phyloP scores from a whole-genome alignment of 148 eudicot genomes.

The Rhododendron ovatum region DNA sequence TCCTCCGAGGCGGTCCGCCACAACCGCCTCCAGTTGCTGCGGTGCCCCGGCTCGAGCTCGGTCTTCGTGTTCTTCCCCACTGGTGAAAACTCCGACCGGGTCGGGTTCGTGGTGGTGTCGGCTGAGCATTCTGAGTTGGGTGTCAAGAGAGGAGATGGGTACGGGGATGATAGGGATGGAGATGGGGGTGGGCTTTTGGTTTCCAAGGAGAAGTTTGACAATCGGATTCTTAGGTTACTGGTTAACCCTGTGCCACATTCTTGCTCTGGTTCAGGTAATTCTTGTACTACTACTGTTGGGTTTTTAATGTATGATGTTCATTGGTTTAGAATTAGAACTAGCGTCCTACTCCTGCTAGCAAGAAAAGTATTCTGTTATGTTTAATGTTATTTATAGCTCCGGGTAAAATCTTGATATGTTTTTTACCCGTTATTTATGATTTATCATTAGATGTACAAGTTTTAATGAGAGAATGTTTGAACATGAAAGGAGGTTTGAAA shows the following conservation, averaged over 20 bases:
- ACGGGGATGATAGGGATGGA: slow-evolving; percentile 2
- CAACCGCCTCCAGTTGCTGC: slow-evolving; percentile 51
- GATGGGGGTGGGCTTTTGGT: slow-evolving; percentile 18
- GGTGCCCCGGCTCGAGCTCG: slow-evolving; percentile 22
- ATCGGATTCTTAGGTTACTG: slow-evolving; percentile 40
- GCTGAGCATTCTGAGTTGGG: slow-evolving; percentile 22
- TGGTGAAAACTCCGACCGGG: slow-evolving; percentile 51
- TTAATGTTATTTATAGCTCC: no score
- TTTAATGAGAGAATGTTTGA: no score
- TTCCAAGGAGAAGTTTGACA: slow-evolving; percentile 23
- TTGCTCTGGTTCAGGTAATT: slow-evolving; percentile 5
- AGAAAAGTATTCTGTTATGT: no score
- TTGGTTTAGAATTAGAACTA: no score
- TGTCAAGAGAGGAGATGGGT: slow-evolving; percentile 11
- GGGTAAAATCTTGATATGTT: no score
- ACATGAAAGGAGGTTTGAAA: no score
- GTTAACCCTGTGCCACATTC: slow-evolving; percentile 33
- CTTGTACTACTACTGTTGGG: slow-evolving; percentile 37
- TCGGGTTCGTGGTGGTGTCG: slow-evolving; percentile 43
- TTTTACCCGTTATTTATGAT: no score
- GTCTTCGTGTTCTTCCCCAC: slow-evolving; percentile 56
- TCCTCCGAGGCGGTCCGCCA: neutral
- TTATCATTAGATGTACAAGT: no score
- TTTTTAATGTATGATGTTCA: neutral
- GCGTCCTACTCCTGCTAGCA: no score